Base-by-base conservation (phyloP, 2,329 filamentous ascomycete species). In the Epichloe aotearoae region DNA sequence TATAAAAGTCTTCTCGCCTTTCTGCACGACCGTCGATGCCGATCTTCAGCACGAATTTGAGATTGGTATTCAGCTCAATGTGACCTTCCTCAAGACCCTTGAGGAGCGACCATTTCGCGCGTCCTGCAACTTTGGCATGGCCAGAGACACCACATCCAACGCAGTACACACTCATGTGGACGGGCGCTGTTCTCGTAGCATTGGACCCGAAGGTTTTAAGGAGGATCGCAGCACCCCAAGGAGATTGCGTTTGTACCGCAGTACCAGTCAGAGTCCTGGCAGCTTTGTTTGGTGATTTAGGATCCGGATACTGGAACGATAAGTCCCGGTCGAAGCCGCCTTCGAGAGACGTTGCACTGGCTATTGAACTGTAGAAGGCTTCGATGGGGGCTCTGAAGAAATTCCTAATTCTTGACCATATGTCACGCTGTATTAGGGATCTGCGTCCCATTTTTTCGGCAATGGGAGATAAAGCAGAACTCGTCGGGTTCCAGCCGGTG, bases 21-120 rank as follows among this genome's bases (percentile, higher is more conserved):
- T 20, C 53, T 12, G 60, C 49, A 41, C 58, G 46, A 5, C 63
- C 64, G 30, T 64, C 58, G 36, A 68, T 53, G 19, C 65, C 65
- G 2, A 65, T 47, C 46, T 64, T 61, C 42, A 65, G 53, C 4
- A 51, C 54, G 15, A 65, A 52, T 23, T 55, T 49, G 34, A 63
- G 54, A 49, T 46, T 39, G 20, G 41, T 15, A 5, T 38, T 38
- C 34, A 53, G 2, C 37, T 51, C 47, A 7, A 57, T 55, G 11
- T 51, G 49, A 2, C 61, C 59, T 30, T 61, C 56, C 41, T 58
- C 49, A 8, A 65, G 39, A 8, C 60, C 61, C 2, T 17, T 10
- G 11, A 33, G 5, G 7, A 46, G 46, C 3, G 52, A 49, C 52
- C 52, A 53, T 47, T 12, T 46, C 5, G 52, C 52, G 12, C 38